Conservation (phyloP, 2,329 filamentous ascomycete species). For the Cephalotrichum gorgonifer region DNA sequence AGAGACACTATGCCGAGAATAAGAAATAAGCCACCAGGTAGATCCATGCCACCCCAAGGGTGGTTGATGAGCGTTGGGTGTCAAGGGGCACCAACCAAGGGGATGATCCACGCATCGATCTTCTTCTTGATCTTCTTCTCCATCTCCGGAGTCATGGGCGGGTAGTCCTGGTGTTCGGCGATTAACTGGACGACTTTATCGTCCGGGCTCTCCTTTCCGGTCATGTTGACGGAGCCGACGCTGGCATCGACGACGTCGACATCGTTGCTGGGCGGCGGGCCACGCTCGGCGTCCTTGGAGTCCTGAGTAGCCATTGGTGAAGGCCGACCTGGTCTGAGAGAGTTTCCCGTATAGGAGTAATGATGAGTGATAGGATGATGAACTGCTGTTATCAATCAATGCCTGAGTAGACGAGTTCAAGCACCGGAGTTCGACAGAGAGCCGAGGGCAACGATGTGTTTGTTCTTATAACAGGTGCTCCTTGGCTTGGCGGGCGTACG, state of each 20-base stretch:
- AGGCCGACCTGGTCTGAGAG: background rate
- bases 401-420: no score
- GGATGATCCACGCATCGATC: slow-evolving; percentile 11
- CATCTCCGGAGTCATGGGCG: slow-evolving; percentile 10
- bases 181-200: slow-evolving; percentile 8
- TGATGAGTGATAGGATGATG: no score
- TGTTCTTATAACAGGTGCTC: background rate
- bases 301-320: background rate
- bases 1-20: background rate
- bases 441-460: background rate
- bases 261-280: no score
- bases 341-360: no score
- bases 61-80: slow-evolving; percentile 9
- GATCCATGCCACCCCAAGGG: no score
- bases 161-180: slow-evolving; percentile 4
- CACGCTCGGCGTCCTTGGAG: background rate
- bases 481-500: background rate
- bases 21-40: background rate
- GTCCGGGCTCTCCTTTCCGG: slow-evolving; percentile 1
- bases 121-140: slow-evolving; percentile 10
- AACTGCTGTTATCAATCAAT: no score
- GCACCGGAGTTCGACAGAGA: background rate
- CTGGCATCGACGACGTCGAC: background rate
- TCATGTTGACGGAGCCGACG: background rate
- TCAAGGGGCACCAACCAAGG: slow-evolving; percentile 5